Percentiles rank a stretch among this genome's conserved stretches.
Evolutionary conservation across 139 green algal species (phyloP).

Genomic region (Ettlia oleoabundans): DNA sequence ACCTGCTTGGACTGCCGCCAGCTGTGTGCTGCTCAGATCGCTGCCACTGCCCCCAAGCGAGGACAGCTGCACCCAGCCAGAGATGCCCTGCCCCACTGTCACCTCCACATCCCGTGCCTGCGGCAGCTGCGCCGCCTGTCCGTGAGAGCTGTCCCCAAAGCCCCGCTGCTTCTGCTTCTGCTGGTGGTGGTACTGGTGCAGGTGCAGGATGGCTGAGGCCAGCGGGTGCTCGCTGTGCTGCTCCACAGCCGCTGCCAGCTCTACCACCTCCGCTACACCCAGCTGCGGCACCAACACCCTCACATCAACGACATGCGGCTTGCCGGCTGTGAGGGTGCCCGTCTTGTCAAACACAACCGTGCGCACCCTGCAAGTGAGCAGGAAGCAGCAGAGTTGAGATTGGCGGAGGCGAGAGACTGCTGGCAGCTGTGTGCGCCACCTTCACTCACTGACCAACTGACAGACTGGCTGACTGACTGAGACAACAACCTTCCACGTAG

Average conservation of each 20-base stretch:
- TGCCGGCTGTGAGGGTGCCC: conserved; percentile 91
- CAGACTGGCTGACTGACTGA: too few species aligned
- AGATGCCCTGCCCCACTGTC: conserved; percentile 44
- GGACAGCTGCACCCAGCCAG: conserved; percentile 35
- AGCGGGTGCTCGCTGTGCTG: conserved; percentile 90
- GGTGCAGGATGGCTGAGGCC: conserved; percentile 75
- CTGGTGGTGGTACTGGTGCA: conserved; percentile 18
- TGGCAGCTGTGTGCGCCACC: too few species aligned
- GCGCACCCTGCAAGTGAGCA: too few species aligned
- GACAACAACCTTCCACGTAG: too few species aligned
- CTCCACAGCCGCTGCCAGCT: conserved; percentile 83
- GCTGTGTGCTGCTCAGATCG: conserved; percentile 8
- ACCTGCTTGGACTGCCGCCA: background rate
- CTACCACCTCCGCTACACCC: conserved; percentile 56
- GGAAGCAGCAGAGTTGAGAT: too few species aligned
- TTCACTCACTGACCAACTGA: too few species aligned
- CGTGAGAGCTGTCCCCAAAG: background rate
- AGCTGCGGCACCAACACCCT: conserved; percentile 4
- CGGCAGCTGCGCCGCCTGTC: background rate
- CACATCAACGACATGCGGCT: conserved; percentile 66
- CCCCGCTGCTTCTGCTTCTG: conserved; percentile 9
- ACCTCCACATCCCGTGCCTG: background rate
- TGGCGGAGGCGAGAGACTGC: too few species aligned
- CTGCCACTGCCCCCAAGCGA: background rate
- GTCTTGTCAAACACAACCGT: conserved; percentile 96